phyloP scores from a whole-genome alignment of 768 basidiomycete genomes.

The Suillus paluster region DNA sequence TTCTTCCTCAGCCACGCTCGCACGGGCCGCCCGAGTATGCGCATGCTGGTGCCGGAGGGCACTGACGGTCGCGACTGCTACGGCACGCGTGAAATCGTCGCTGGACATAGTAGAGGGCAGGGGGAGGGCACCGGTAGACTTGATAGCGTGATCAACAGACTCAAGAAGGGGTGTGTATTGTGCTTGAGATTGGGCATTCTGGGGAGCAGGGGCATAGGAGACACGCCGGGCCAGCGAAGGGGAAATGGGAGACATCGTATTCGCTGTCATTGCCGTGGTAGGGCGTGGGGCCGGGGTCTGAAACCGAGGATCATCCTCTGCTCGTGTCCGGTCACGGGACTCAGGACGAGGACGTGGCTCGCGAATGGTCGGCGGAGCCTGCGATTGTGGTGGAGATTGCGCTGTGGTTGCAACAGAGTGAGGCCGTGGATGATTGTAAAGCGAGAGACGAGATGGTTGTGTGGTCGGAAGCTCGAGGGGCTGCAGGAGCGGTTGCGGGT shows the following conservation, averaged over 20 bases:
- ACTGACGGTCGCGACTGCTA: slow-evolving; percentile 92
- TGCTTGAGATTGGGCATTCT: slow-evolving; percentile 23
- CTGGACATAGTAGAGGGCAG: slow-evolving; percentile 72
- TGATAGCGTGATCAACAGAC: slow-evolving; percentile 78
- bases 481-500: slow-evolving; percentile 84
- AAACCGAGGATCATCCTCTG: slow-evolving; percentile 39
- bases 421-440: slow-evolving; percentile 64
- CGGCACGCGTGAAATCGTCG: slow-evolving; percentile 92
- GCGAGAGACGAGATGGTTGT: slow-evolving; percentile 52
- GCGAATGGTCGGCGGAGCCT: slow-evolving; percentile 17
- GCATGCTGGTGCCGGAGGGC: slow-evolving; percentile 83
- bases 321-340: slow-evolving; percentile 40
- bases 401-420: slow-evolving; percentile 34
- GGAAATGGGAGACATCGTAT: slow-evolving; percentile 48
- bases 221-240: slow-evolving; percentile 53
- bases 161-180: slow-evolving; percentile 69
- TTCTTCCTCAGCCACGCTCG: slow-evolving; percentile 45
- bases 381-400: not conserved
- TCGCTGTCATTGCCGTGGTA: slow-evolving; percentile 19
- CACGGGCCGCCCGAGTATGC: slow-evolving; percentile 49
- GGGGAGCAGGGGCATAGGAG: slow-evolving; percentile 54
- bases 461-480: slow-evolving; percentile 58
- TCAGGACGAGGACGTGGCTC: slow-evolving; percentile 46
- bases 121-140: slow-evolving; percentile 51
- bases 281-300: slow-evolving; percentile 42